These are phyloP conservation scores for Beauveria sp. DNA, from an alignment of 2,329 filamentous ascomycete genomes.

Conservation along the genomic window DNA sequence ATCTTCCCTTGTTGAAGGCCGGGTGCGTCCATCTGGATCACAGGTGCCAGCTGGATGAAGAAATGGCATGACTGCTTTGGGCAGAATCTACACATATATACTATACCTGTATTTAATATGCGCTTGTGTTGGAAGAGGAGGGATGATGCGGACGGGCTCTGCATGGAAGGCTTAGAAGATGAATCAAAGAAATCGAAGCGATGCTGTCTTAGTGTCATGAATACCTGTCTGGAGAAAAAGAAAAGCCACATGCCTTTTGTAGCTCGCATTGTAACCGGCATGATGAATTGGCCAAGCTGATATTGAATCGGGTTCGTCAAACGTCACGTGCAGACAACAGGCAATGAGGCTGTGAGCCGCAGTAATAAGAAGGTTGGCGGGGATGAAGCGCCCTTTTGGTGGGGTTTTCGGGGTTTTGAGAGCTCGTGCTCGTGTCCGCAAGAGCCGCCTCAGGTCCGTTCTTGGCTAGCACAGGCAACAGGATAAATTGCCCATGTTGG, in stretches of 20 bases:
- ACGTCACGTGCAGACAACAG: neutral
- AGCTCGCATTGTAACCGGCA: neutral
- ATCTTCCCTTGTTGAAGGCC: neutral
- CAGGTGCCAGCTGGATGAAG: neutral
- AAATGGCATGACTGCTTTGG: neutral
- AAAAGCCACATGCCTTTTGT: neutral
- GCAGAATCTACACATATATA: neutral
- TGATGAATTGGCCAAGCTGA: too few relatives aligned
- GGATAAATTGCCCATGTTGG: neutral
- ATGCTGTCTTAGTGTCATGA: neutral
- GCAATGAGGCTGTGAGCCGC: neutral
- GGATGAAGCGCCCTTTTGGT: neutral
- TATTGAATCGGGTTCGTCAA: neutral
- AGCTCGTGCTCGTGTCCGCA: neutral
- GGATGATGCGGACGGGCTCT: slow-evolving; percentile 5
- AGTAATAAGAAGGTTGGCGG: neutral
- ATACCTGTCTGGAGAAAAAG: too few relatives aligned
- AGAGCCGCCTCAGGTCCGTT: neutral
- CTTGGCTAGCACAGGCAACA: slow-evolving; percentile 8
- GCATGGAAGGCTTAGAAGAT: neutral
- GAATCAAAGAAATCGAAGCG: neutral
- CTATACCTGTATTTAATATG: slow-evolving; percentile 9
- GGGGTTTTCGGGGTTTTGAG: neutral
- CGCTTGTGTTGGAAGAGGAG: neutral
- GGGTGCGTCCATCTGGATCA: neutral